Evolutionary conservation across 495 filamentous ascomycete genomes (phyloP).

Genomic region (Darksidea phi): DNA sequence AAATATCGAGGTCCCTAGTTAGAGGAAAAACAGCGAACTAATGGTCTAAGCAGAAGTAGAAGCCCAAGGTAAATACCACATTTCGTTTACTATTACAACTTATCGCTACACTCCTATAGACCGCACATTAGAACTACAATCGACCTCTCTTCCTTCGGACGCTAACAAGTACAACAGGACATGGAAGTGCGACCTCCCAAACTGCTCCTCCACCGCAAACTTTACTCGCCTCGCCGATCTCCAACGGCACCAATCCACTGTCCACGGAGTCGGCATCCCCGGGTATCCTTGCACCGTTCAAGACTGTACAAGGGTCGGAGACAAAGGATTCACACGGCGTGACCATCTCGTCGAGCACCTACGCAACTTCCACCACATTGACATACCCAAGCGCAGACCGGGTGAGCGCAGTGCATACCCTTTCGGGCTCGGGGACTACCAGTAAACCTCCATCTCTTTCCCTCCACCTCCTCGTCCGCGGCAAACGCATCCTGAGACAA

Average conservation of each 20-base stretch:
- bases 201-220: slow-evolving; percentile 46
- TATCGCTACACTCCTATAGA: background rate
- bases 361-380: slow-evolving; percentile 33
- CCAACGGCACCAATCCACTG: slow-evolving; percentile 54
- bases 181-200: slow-evolving; percentile 48
- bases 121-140: background rate
- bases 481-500: slow-evolving; percentile 1
- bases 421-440: background rate
- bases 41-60: background rate
- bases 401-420: slow-evolving; percentile 29
- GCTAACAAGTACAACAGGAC: slow-evolving; percentile 33
- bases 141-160: background rate
- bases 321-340: slow-evolving; percentile 34
- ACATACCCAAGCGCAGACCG: slow-evolving; percentile 34
- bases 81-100: background rate
- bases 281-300: slow-evolving; percentile 28
- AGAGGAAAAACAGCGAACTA: background rate
- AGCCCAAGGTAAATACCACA: background rate
- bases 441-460: background rate
- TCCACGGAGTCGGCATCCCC: slow-evolving; percentile 42
- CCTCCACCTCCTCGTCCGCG: background rate
- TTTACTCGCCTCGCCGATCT: slow-evolving; percentile 57
- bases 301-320: slow-evolving; percentile 26
- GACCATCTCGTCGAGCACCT: slow-evolving; percentile 37
- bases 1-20: background rate